Percentiles rank a stretch among this genome's conserved stretches.
phyloP scores from a whole-genome alignment of 2,329 filamentous ascomycete genomes.

The Cladorrhinum sp. region DNA sequence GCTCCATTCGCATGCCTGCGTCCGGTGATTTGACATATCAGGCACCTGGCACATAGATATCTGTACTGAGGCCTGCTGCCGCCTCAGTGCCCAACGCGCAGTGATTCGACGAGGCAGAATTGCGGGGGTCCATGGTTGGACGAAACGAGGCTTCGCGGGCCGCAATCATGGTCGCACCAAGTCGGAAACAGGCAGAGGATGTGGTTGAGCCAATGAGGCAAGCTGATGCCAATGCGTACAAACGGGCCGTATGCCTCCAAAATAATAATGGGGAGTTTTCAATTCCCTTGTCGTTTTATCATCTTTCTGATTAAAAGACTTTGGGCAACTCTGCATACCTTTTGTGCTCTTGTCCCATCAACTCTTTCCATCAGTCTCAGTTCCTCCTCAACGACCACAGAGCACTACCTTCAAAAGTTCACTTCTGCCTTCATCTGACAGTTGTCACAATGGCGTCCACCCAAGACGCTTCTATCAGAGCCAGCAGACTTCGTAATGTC shows the following conservation, averaged over 20 bases:
- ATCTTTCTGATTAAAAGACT: neutral
- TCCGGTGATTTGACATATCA: neutral
- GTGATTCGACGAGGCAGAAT: neutral
- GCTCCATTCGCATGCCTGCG: too few relatives aligned
- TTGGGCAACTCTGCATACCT: too few relatives aligned
- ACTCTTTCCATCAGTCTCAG: neutral
- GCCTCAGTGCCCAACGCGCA: neutral
- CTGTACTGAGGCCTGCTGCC: conserved; percentile 4
- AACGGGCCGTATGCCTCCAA: neutral
- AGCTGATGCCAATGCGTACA: neutral
- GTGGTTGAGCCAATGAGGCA: neutral
- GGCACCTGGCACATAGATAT: neutral
- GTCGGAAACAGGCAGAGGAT: neutral
- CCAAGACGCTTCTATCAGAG: conserved; percentile 12
- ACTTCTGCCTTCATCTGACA: neutral
- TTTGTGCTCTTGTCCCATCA: too few relatives aligned
- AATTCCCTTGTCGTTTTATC: neutral
- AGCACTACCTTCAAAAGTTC: neutral
- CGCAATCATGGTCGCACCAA: neutral
- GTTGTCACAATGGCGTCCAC: conserved; percentile 4
- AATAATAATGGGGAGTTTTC: neutral
- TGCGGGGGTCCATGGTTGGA: neutral
- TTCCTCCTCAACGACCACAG: neutral
- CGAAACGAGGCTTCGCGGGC: conserved; percentile 5
- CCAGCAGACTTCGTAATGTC: conserved; percentile 21